Percentiles rank a stretch among this genome's conserved stretches.
phyloP scores from a whole-genome alignment of 441 rosid species.

The Raphanus hybrid region DNA sequence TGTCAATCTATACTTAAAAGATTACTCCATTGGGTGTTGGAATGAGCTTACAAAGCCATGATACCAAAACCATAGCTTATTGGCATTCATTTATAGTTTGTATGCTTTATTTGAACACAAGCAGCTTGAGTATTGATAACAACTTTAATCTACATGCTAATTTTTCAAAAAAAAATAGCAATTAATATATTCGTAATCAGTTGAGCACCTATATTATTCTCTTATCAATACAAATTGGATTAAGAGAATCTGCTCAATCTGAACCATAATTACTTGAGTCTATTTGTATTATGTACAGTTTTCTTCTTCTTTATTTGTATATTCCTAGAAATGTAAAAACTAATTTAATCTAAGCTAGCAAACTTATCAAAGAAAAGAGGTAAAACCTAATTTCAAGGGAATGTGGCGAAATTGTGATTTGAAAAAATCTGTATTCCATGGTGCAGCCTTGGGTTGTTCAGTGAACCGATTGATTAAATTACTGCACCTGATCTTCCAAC shows the following conservation, averaged over 20 bases:
- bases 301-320: not conserved
- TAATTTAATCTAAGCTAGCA: not conserved
- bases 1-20: not conserved
- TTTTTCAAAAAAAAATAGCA: not conserved
- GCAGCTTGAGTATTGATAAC: not conserved
- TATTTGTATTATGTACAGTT: not conserved
- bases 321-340: not conserved
- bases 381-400: too few species aligned
- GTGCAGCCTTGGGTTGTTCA: too few species aligned
- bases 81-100: not conserved
- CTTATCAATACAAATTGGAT: not conserved
- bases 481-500: too few species aligned
- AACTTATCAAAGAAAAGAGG: not conserved
- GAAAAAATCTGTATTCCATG: too few species aligned
- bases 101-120: not conserved
- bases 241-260: not conserved
- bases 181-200: not conserved
- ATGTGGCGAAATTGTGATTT: too few species aligned
- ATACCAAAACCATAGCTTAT: not conserved
- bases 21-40: not conserved
- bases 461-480: too few species aligned
- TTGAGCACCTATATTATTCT: too few species aligned
- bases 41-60: not conserved
- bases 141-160: not conserved
- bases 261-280: not conserved